Evolutionary conservation across 352 stramenopile species (phyloP).

Genomic region (Pilasporangium apinafurcum): DNA sequence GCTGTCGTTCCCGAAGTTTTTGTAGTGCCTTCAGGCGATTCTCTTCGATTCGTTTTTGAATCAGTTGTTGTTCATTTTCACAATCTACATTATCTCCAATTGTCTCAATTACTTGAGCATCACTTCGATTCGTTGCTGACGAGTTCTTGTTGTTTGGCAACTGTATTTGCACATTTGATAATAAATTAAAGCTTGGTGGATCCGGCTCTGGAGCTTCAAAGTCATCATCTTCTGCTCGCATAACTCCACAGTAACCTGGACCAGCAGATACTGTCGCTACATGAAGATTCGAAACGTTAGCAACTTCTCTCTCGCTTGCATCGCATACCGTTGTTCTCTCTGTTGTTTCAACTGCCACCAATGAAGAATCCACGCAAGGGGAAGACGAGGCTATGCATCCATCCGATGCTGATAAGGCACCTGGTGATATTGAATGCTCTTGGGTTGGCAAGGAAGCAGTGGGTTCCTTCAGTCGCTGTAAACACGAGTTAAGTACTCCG

Average conservation of each 20-base stretch:
- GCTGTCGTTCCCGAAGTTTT: slow-evolving; percentile 39
- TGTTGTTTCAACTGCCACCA: background rate
- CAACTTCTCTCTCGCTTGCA: background rate
- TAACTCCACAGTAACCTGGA: too few relatives aligned
- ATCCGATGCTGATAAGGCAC: too few relatives aligned
- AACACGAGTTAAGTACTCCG: slow-evolving; percentile 57
- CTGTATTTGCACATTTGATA: background rate
- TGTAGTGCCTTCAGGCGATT: slow-evolving; percentile 56
- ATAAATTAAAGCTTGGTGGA: slow-evolving; percentile 6
- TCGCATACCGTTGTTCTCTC: background rate
- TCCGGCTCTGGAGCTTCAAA: slow-evolving; percentile 1
- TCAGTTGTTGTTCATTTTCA: slow-evolving; percentile 6
- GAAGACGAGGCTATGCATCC: too few relatives aligned
- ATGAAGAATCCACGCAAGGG: background rate
- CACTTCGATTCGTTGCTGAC: too few relatives aligned
- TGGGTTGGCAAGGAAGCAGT: too few relatives aligned
- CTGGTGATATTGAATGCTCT: too few relatives aligned
- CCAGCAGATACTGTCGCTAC: background rate
- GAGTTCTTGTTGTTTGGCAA: background rate
- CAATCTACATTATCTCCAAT: background rate
- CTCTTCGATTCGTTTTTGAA: slow-evolving; percentile 56
- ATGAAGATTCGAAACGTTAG: slow-evolving; percentile 8
- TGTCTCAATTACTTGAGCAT: background rate
- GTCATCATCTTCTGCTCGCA: slow-evolving; percentile 6
- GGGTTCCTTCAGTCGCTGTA: slow-evolving; percentile 35